Conservation (phyloP, 1,284 basidiomycete genomes). For the Moniliophthora roreri region DNA sequence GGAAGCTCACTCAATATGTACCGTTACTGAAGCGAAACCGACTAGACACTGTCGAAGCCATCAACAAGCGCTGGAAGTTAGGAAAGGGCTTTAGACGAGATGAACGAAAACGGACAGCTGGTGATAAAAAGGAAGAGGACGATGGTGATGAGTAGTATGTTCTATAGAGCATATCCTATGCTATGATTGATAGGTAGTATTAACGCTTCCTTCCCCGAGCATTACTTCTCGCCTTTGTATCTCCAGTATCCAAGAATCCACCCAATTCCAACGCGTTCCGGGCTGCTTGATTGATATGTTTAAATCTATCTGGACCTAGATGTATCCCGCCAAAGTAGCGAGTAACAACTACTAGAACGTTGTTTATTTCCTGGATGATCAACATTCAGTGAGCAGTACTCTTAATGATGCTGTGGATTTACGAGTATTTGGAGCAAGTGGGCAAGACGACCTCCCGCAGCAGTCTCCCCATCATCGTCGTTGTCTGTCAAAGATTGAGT, state of each 20-base stretch:
- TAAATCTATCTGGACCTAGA: constrained; percentile 87
- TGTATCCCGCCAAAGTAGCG: constrained; percentile 81
- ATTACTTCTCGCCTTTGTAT: neutral
- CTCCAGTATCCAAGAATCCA: constrained; percentile 63
- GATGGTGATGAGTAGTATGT: constrained; percentile 6
- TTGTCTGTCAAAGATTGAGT: constrained; percentile 59
- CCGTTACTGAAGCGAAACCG: constrained; percentile 67
- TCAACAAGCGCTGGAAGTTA: constrained; percentile 77
- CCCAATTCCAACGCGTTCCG: constrained; percentile 82
- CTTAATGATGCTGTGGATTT: constrained; percentile 23
- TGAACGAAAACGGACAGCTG: constrained; percentile 12
- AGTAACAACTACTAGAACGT: constrained; percentile 84
- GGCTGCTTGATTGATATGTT: constrained; percentile 90
- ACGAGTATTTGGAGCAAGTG: constrained; percentile 89
- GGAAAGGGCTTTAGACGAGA: constrained; percentile 49
- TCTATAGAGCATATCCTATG: neutral
- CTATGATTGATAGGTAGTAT: neutral
- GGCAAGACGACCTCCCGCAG: constrained; percentile 83
- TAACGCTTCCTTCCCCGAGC: neutral
- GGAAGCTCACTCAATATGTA: constrained; percentile 61
- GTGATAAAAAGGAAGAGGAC: constrained; percentile 16
- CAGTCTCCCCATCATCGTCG: constrained; percentile 91
- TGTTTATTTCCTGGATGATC: constrained; percentile 62
- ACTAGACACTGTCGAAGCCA: constrained; percentile 67
- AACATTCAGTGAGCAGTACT: neutral